A percentile compares a stretch with the other conserved stretches of the same genome.
Evolutionary conservation across 163 green algal species (phyloP).

Genomic region (Scenedesmus sp.): DNA sequence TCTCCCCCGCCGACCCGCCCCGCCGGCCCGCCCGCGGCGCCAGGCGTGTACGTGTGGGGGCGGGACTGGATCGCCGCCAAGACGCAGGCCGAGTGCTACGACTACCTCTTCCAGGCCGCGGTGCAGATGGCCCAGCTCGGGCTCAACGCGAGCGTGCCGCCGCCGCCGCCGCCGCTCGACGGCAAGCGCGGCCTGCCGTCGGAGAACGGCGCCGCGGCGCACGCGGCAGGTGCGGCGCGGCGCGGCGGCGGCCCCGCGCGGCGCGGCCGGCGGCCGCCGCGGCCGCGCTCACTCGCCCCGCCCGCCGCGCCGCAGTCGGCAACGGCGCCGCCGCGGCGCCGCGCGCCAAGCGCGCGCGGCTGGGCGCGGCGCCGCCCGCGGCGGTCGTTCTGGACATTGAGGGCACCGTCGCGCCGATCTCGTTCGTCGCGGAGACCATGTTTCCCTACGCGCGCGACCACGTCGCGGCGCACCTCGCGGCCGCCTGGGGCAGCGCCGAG

Average conservation of each 20-base stretch:
- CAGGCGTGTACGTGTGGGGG: constrained; percentile 96
- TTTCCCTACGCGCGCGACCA: constrained; percentile 80
- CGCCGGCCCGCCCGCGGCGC: too few relatives aligned
- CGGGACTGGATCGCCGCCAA: constrained; percentile 95
- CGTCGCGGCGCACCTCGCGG: constrained; percentile 61
- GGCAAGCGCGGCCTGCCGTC: constrained; percentile 9
- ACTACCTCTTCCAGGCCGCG: constrained; percentile 96
- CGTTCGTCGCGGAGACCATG: constrained; percentile 87
- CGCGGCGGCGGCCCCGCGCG: background rate
- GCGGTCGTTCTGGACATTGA: constrained; percentile 95
- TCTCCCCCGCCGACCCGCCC: too few relatives aligned
- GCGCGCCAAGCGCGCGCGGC: background rate
- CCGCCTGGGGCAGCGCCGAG: constrained; percentile 55
- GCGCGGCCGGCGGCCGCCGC: background rate
- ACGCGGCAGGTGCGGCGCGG: background rate
- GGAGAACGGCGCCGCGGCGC: constrained; percentile 17
- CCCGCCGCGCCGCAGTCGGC: too few relatives aligned
- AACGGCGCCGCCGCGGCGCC: background rate
- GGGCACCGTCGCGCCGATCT: constrained; percentile 93
- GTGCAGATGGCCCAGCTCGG: constrained; percentile 84
- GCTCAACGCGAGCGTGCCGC: constrained; percentile 71
- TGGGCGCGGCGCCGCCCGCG: background rate
- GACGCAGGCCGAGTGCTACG: constrained; percentile 96
- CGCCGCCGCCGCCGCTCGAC: constrained; percentile 46
- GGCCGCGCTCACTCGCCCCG: background rate